These are phyloP conservation scores for Umbelopsis ramanniana DNA, from an alignment of 192 early-diverging fungal species.

Conservation along the genomic window DNA sequence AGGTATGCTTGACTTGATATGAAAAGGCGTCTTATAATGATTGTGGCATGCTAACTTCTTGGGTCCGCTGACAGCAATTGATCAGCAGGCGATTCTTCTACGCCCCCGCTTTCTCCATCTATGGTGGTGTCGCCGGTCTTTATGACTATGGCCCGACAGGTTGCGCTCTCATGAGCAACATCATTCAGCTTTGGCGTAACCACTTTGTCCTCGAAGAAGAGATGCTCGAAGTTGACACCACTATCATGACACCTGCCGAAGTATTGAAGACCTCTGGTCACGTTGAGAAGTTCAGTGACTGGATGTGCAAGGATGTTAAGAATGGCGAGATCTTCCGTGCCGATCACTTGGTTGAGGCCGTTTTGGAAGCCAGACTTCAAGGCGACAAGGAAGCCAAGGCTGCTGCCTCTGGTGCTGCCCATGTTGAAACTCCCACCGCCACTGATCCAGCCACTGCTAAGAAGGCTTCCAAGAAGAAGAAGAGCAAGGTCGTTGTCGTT, in stretches of 20 bases:
- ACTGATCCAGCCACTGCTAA: conserved; percentile 36
- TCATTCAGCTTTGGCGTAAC: conserved; percentile 88
- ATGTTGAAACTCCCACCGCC: conserved; percentile 20
- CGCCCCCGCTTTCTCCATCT: conserved; percentile 93
- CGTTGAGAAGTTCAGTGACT: conserved; percentile 98
- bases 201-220: conserved; percentile 99
- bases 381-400: conserved; percentile 76
- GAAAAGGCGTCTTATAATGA: not conserved
- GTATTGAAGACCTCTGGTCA: conserved; percentile 99
- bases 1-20: not conserved
- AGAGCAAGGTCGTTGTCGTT: conserved; percentile 67
- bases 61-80: conserved; percentile 46
- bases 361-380: conserved; percentile 89
- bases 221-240: conserved; percentile 99
- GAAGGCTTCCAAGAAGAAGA: conserved; percentile 68
- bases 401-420: conserved; percentile 45
- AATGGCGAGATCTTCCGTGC: conserved; percentile 95
- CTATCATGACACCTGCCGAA: conserved; percentile 95
- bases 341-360: conserved; percentile 96
- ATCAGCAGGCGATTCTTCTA: conserved; percentile 95
- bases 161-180: conserved; percentile 89
- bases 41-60: not conserved
- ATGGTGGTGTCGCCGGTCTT: conserved; percentile 96
- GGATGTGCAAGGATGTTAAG: conserved; percentile 95
- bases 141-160: conserved; percentile 98